Percentiles rank a stretch among this genome's conserved stretches.
Conservation (phyloP, 129 eudicot species). For the Centella asiatica region DNA sequence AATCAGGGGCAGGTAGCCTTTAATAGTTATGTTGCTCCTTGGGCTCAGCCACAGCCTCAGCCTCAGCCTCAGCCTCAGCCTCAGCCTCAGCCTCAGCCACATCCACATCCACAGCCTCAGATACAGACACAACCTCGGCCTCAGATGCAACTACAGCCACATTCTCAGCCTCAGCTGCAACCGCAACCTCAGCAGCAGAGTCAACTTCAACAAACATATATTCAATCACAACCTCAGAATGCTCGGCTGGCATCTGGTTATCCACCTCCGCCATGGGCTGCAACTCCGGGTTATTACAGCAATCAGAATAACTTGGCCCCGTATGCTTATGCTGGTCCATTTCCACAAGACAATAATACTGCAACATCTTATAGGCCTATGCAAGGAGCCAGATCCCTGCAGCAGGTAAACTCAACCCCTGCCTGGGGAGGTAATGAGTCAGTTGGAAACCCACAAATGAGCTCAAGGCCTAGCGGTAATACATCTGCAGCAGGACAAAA, state of each 20-base stretch:
- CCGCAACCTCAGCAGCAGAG: not conserved
- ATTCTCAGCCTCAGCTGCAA: not conserved
- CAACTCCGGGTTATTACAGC: slow-evolving; percentile 68
- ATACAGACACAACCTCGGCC: not conserved
- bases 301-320: slow-evolving; percentile 31
- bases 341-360: slow-evolving; percentile 22
- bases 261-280: slow-evolving; percentile 95
- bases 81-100: not conserved
- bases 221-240: not conserved
- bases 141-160: not conserved
- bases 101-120: not conserved
- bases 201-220: not conserved
- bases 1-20: slow-evolving; percentile 26
- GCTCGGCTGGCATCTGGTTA: slow-evolving; percentile 1
- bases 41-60: too few species aligned
- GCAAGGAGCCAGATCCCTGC: slow-evolving; percentile 28
- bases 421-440: slow-evolving; percentile 24
- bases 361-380: slow-evolving; percentile 23
- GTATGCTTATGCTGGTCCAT: slow-evolving; percentile 18
- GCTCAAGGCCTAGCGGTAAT: slow-evolving; percentile 13
- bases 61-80: not conserved
- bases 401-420: slow-evolving; percentile 23
- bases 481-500: slow-evolving; percentile 40
- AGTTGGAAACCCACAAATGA: slow-evolving; percentile 34
- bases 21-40: slow-evolving; percentile 32